Evolutionary conservation across 2,329 filamentous ascomycete genomes (phyloP).

Genomic region (Metarhizium robertsii): DNA sequence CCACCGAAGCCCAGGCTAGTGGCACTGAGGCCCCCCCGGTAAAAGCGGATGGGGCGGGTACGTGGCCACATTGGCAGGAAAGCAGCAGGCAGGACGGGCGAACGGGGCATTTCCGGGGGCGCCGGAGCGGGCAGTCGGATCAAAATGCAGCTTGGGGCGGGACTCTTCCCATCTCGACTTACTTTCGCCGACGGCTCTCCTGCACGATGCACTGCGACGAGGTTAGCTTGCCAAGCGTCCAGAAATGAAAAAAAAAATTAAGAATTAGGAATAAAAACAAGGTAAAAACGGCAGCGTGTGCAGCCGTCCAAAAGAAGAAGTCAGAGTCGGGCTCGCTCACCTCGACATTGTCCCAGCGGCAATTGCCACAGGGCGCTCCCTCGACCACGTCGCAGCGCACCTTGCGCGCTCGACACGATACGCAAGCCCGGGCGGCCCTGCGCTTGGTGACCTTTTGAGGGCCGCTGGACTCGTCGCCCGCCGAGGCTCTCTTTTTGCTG

Average conservation of each 20-base stretch:
- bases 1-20: neutral
- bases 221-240: neutral
- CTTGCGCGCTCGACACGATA: slow-evolving; percentile 80
- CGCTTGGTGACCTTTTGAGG: slow-evolving; percentile 56
- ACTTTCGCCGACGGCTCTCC: slow-evolving; percentile 81
- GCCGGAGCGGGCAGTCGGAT: slow-evolving; percentile 1
- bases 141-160: neutral
- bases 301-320: neutral
- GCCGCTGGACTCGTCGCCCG: slow-evolving; percentile 17
- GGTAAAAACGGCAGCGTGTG: too few relatives aligned
- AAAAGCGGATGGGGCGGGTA: neutral
- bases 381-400: slow-evolving; percentile 92
- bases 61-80: too few relatives aligned
- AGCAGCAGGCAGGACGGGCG: neutral
- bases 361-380: slow-evolving; percentile 79
- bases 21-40: neutral
- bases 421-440: slow-evolving; percentile 84
- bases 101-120: slow-evolving; percentile 1
- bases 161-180: slow-evolving; percentile 29
- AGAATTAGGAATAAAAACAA: too few relatives aligned
- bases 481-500: slow-evolving; percentile 22
- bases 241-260: too few relatives aligned
- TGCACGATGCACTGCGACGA: slow-evolving; percentile 52
- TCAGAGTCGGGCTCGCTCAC: slow-evolving; percentile 17
- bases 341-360: slow-evolving; percentile 69